Evolutionary conservation across 495 filamentous ascomycete genomes (phyloP), one percentile per base, ranked within the genome.

Genomic region (Massariosphaeria phaeospora): DNA sequence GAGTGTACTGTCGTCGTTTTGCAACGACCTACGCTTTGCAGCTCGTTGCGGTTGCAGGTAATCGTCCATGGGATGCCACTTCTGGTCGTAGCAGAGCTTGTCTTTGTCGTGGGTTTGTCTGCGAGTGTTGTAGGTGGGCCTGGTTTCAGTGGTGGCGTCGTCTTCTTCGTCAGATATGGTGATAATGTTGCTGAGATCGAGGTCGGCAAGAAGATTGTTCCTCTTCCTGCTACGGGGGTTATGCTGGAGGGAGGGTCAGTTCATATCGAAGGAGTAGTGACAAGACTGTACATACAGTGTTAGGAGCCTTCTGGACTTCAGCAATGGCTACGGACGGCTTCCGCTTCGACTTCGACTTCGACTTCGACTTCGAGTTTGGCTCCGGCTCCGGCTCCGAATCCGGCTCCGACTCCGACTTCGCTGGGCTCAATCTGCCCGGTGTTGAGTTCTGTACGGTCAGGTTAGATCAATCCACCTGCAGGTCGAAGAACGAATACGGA

Each of bases 21-120:
- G 49, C n/a, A 25, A 36, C 7, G 59, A 48, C 42, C 29, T 48
- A 1, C 21, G 38, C 35, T 56, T 61, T 9, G 64, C 62, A 12
- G 68, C 57, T 2, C 31, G 52, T 10, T 30, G 50, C 2, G 67
- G 68, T 20, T 52, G 39, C 12, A 64, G 36, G 12, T 61, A 33
- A 21, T 63, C 61, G 31, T 68, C 69, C 61, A 71, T 66, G 17
- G 69, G 69, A 53, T 72, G 69, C 23, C 61, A 66, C 52, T 65
- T 66, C 53, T 59, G 48, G 18, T 70, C 65, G 38, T 71, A 71
- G 25, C 29, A 30, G 1, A 60, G 38, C 29, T 53, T 35, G 20
- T 39, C 52, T 7, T 27, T 18, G 6, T 40, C 47, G 23, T 50
- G 26, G 20, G 34, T 27, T 30, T 44, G 45, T 3, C 27, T 21